Evolutionary conservation across 495 filamentous ascomycete genomes (phyloP).

Genomic region (Cetradonia linearis): DNA sequence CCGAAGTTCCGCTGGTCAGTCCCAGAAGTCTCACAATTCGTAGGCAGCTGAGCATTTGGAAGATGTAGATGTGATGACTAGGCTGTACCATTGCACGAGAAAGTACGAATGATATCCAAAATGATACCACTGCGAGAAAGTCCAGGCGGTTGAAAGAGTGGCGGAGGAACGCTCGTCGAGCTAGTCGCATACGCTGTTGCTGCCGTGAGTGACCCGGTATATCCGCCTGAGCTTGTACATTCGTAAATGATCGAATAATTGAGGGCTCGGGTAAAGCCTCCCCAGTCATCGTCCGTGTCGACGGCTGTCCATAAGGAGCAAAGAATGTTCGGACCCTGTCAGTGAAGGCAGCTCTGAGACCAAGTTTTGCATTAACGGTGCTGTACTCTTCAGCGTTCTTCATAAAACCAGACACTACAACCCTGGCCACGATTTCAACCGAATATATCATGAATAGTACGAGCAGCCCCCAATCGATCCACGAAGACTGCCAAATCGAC

Average conservation of each 20-base stretch:
- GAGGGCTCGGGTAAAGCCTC: constrained; percentile 37
- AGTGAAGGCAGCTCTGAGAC: constrained; percentile 59
- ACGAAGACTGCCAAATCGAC: constrained; percentile 51
- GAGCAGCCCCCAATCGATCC: constrained; percentile 72
- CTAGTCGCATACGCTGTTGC: constrained; percentile 72
- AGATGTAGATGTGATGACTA: constrained; percentile 67
- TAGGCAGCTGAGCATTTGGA: constrained; percentile 90
- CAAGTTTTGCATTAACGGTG: constrained; percentile 61
- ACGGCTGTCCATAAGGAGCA: constrained; percentile 62
- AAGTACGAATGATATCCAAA: constrained; percentile 80
- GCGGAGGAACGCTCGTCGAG: constrained; percentile 82
- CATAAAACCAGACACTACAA: constrained; percentile 85
- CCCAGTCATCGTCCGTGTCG: constrained; percentile 39
- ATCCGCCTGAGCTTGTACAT: constrained; percentile 46
- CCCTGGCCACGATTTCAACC: constrained; percentile 66
- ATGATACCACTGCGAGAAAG: constrained; percentile 91
- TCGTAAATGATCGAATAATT: constrained; percentile 74
- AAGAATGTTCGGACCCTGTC: constrained; percentile 71
- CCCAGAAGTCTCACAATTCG: constrained; percentile 81
- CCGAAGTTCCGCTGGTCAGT: constrained; percentile 83
- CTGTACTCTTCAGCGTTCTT: constrained; percentile 80
- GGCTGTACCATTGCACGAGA: constrained; percentile 56
- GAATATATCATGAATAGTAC: constrained; percentile 86
- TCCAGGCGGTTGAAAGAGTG: constrained; percentile 94
- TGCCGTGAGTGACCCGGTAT: constrained; percentile 58